Evolutionary conservation across 2,329 filamentous ascomycete species (phyloP).

Genomic region (Colletotrichum sp.): DNA sequence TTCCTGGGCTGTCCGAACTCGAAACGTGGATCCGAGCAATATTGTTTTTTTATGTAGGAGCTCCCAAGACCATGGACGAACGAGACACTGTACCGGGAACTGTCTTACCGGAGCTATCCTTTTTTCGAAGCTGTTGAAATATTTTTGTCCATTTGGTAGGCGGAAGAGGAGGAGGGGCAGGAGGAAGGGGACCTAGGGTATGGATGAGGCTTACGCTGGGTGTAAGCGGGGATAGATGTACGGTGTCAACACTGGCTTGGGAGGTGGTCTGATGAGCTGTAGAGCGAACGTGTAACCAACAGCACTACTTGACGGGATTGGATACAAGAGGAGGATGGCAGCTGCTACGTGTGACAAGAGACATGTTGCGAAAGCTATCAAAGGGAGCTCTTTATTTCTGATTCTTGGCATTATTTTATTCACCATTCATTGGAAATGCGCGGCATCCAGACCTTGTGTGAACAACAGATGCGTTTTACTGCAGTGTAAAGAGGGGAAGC

Average conservation of each 20-base stretch:
- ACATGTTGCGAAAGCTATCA: neutral
- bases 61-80: neutral
- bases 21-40: conserved; percentile 16
- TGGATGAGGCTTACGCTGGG: conserved; percentile 9
- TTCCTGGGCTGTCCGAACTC: conserved; percentile 11
- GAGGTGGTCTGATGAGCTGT: conserved; percentile 1
- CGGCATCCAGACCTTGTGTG: neutral
- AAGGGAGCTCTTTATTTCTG: neutral
- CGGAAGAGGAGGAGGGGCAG: neutral
- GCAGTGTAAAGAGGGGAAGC: neutral
- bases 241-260: neutral
- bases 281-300: neutral
- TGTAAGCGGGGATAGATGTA: conserved; percentile 5
- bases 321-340: conserved; percentile 1
- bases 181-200: neutral
- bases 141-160: neutral
- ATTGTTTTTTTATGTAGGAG: conserved; percentile 2
- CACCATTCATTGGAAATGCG: neutral
- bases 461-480: neutral
- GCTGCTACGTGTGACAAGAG: neutral
- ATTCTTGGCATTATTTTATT: conserved; percentile 1
- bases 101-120: neutral
- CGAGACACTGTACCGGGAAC: neutral
- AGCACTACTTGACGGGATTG: neutral
- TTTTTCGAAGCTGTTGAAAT: neutral